A percentile compares a stretch with the other conserved stretches of the same genome.
Evolutionary conservation across 148 eudicot species (phyloP).

Genomic region (Spergularia marina): DNA sequence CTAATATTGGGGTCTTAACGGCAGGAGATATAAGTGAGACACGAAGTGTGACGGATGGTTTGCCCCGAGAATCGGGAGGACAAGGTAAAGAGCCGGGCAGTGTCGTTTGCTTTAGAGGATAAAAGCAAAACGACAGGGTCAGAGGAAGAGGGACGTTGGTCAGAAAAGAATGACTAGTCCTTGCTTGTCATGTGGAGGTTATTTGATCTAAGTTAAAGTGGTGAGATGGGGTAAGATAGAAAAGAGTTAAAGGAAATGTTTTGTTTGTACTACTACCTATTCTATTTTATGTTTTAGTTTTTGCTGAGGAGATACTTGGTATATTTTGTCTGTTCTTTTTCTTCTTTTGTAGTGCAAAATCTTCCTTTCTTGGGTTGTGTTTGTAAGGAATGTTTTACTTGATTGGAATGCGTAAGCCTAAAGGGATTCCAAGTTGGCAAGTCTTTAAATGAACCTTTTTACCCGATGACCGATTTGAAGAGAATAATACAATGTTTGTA

Average conservation of each 20-base stretch:
- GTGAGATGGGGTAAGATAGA: neutral
- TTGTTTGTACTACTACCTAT: neutral
- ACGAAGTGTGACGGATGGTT: neutral
- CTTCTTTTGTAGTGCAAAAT: slow-evolving; percentile 18
- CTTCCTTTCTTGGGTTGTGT: slow-evolving; percentile 29
- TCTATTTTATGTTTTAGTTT: neutral
- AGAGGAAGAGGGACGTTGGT: slow-evolving; percentile 19
- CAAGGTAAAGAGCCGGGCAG: slow-evolving; percentile 9
- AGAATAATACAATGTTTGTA: no score
- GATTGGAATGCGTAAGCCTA: slow-evolving; percentile 30
- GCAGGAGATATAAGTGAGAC: neutral
- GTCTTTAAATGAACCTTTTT: neutral
- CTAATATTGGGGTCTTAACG: neutral
- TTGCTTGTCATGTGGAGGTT: neutral
- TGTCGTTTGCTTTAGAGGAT: slow-evolving; percentile 25
- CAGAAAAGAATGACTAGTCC: slow-evolving; percentile 21
- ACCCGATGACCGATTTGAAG: no score
- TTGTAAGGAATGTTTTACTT: slow-evolving; percentile 26
- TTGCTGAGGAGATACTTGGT: neutral
- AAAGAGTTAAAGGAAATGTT: slow-evolving; percentile 8
- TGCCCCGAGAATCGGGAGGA: neutral
- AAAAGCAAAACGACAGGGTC: slow-evolving; percentile 32
- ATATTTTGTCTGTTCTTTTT: slow-evolving; percentile 19
- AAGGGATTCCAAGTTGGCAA: slow-evolving; percentile 21
- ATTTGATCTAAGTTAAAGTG: slow-evolving; percentile 28